Conservation (phyloP, 768 basidiomycete genomes). For the Calocera viscosa region DNA sequence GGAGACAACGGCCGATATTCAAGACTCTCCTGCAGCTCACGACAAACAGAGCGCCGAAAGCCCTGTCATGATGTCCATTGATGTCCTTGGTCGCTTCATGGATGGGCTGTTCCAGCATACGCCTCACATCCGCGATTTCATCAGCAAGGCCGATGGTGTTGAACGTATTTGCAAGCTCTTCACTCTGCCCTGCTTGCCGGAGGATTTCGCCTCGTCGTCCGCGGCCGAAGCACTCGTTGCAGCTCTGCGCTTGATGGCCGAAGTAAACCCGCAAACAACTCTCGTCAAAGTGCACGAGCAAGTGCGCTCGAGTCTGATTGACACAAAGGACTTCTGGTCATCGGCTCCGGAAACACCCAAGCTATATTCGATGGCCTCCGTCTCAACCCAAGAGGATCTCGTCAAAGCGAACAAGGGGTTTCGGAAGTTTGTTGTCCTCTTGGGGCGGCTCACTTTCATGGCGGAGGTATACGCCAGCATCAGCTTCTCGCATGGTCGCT, state of each 20-base stretch:
- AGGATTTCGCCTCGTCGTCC: slow-evolving; percentile 73
- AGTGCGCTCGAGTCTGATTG: slow-evolving; percentile 54
- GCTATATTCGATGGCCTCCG: slow-evolving; percentile 15
- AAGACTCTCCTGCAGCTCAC: slow-evolving; percentile 15
- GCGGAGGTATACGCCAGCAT: slow-evolving; percentile 79
- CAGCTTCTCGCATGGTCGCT: slow-evolving; percentile 68
- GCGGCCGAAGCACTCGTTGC: slow-evolving; percentile 80
- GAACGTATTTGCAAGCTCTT: slow-evolving; percentile 63
- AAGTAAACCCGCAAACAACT: slow-evolving; percentile 68
- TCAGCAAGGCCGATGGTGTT: slow-evolving; percentile 59
- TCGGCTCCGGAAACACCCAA: slow-evolving; percentile 42
- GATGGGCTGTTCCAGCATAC: slow-evolving; percentile 91
- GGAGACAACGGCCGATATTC: neutral
- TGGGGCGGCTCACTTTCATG: slow-evolving; percentile 68
- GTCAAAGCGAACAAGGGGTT: slow-evolving; percentile 49
- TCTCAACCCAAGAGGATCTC: slow-evolving; percentile 35
- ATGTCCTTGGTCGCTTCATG: slow-evolving; percentile 53
- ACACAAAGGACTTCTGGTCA: slow-evolving; percentile 63
- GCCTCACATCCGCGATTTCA: slow-evolving; percentile 81
- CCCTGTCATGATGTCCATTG: slow-evolving; percentile 22
- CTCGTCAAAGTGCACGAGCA: slow-evolving; percentile 55
- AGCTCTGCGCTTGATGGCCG: slow-evolving; percentile 78
- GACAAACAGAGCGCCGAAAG: slow-evolving; percentile 15
- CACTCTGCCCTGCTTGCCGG: slow-evolving; percentile 73
- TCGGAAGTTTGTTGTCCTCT: slow-evolving; percentile 57